These are phyloP conservation scores for Priceomyces fermenticarens DNA, from an alignment of 805 yeast genomes.

Conservation along the genomic window DNA sequence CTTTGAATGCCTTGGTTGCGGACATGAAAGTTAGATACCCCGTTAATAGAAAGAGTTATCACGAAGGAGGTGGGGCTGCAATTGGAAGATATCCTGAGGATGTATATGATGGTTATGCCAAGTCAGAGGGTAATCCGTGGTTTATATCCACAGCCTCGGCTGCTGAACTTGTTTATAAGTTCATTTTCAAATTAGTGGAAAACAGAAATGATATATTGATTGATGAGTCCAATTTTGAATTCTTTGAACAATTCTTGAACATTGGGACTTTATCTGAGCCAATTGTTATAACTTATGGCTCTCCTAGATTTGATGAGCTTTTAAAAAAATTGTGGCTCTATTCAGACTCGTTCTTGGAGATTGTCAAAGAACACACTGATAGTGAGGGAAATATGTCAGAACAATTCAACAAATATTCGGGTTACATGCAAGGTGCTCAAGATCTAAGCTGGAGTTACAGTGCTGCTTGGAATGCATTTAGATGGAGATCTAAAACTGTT, in stretches of 20 bases:
- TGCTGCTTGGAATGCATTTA: slow-evolving; percentile 65
- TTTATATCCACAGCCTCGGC: slow-evolving; percentile 74
- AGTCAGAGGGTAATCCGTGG: slow-evolving; percentile 91
- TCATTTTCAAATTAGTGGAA: slow-evolving; percentile 44
- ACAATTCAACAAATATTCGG: slow-evolving; percentile 78
- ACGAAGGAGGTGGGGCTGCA: slow-evolving; percentile 50
- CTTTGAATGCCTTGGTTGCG: slow-evolving; percentile 57
- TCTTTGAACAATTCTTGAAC: slow-evolving; percentile 31
- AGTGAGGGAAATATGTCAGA: slow-evolving; percentile 77
- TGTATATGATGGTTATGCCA: slow-evolving; percentile 70
- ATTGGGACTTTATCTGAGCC: slow-evolving; percentile 17
- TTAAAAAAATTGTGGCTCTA: slow-evolving; percentile 46
- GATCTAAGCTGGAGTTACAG: slow-evolving; percentile 91
- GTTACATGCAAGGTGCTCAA: slow-evolving; percentile 84
- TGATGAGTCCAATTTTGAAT: slow-evolving; percentile 22
- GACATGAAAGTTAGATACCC: slow-evolving; percentile 79
- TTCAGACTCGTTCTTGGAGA: slow-evolving; percentile 65
- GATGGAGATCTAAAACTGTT: slow-evolving; percentile 54
- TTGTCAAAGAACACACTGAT: slow-evolving; percentile 58
- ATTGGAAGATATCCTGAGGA: slow-evolving; percentile 95
- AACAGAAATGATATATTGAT: slow-evolving; percentile 44
- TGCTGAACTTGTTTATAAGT: slow-evolving; percentile 57
- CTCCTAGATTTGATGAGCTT: slow-evolving; percentile 45
- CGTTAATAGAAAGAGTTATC: slow-evolving; percentile 52
- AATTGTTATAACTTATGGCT: slow-evolving; percentile 31